phyloP scores from a whole-genome alignment of 1,139 yeast genomes.

The Pichia sp. region DNA sequence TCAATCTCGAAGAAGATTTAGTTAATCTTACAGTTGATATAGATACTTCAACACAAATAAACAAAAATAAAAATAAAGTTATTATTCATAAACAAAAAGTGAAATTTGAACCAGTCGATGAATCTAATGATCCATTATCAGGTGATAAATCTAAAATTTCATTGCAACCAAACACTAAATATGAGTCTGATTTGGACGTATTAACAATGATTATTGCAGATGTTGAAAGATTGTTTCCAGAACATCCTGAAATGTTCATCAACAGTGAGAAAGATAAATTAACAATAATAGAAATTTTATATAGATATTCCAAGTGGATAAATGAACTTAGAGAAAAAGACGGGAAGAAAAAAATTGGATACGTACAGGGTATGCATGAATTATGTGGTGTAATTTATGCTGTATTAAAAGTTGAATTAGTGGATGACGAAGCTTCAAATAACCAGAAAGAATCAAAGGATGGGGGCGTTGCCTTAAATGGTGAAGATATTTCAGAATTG shows the following conservation, averaged over 20 bases:
- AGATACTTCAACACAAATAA: not conserved
- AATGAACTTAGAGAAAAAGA: conserved; percentile 34
- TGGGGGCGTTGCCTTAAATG: not conserved
- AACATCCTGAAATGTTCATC: conserved; percentile 47
- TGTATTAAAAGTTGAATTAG: conserved; percentile 15
- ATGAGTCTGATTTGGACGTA: conserved; percentile 27
- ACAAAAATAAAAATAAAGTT: not conserved
- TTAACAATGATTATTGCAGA: conserved; percentile 54
- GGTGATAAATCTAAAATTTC: no score
- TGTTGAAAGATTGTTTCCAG: conserved; percentile 54
- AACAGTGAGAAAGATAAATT: conserved; percentile 31
- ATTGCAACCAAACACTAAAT: no score
- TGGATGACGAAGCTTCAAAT: conserved; percentile 15
- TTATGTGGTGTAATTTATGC: conserved; percentile 54
- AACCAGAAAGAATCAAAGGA: conserved; percentile 19
- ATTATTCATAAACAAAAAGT: not conserved
- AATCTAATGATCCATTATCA: conserved; percentile 8
- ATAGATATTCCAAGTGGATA: conserved; percentile 40
- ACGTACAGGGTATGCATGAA: conserved; percentile 70
- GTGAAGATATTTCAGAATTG: conserved; percentile 3
- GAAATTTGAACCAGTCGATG: not conserved
- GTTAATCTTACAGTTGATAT: conserved; percentile 6
- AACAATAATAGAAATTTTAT: conserved; percentile 47
- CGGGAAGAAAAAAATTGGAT: conserved; percentile 31
- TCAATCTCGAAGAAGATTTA: conserved; percentile 9